Conservation (phyloP, 768 basidiomycete genomes). For the Termitomyces sp. region DNA sequence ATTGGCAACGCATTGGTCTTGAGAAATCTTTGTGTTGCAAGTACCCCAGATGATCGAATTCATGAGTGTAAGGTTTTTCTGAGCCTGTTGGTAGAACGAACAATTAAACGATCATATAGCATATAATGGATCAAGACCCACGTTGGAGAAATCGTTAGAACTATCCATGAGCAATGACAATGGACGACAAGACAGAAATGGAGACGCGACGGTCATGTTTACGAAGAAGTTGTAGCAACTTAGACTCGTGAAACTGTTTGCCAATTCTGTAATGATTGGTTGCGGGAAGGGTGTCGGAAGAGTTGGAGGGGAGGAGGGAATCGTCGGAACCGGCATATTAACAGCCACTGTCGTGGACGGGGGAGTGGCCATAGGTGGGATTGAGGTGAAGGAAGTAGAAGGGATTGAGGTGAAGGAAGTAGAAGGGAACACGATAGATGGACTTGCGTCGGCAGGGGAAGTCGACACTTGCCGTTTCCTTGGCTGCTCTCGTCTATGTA, state of each 20-base stretch:
- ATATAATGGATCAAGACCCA: constrained; percentile 23
- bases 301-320: constrained; percentile 43
- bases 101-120: neutral
- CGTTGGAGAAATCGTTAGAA: constrained; percentile 52
- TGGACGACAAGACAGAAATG: constrained; percentile 73
- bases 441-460: constrained; percentile 5
- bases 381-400: constrained; percentile 11
- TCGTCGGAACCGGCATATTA: constrained; percentile 33
- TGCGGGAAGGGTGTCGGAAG: constrained; percentile 79
- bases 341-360: constrained; percentile 18
- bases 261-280: constrained; percentile 59
- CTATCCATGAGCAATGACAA: constrained; percentile 61
- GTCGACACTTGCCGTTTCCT: constrained; percentile 12
- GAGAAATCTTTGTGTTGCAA: constrained; percentile 54
- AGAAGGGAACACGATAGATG: constrained; percentile 14
- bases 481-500: constrained; percentile 38
- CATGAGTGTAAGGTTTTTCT: constrained; percentile 53
- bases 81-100: constrained; percentile 39
- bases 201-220: constrained; percentile 60
- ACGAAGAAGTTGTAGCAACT: constrained; percentile 67
- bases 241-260: constrained; percentile 59
- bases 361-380: constrained; percentile 14
- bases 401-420: constrained; percentile 10
- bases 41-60: constrained; percentile 76
- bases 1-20: constrained; percentile 53